Conservation (phyloP, 108 stramenopile species). For the Schizochytrium sp. region DNA sequence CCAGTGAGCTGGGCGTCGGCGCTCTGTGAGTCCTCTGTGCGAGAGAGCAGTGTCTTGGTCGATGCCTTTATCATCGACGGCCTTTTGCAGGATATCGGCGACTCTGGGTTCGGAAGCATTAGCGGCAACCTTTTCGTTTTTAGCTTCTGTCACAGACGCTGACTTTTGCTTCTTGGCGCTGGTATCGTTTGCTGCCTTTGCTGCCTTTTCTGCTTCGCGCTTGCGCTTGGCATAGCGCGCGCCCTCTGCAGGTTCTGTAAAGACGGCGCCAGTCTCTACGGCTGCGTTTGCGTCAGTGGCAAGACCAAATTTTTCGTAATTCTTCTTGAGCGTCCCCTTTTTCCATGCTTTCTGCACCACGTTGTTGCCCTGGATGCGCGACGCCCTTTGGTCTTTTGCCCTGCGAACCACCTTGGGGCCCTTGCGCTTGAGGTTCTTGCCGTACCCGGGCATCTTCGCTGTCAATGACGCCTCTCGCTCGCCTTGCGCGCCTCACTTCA, state of each 20-base stretch:
- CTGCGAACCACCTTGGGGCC: not conserved
- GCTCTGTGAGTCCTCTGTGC: not conserved
- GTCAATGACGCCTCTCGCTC: too few relatives aligned
- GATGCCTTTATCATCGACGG: not conserved
- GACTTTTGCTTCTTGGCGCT: not conserved
- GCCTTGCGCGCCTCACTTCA: too few relatives aligned
- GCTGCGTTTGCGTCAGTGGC: not conserved
- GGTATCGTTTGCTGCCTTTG: not conserved
- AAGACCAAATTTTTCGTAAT: not conserved
- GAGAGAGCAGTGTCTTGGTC: not conserved
- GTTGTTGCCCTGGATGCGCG: too few relatives aligned
- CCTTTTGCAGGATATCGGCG: not conserved
- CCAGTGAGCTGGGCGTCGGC: not conserved
- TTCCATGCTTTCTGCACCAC: too few relatives aligned
- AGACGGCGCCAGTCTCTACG: not conserved
- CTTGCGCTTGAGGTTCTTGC: not conserved
- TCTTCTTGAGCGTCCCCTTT: not conserved
- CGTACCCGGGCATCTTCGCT: not conserved
- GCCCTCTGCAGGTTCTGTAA: not conserved
- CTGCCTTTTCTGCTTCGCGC: not conserved
- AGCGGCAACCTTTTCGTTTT: not conserved
- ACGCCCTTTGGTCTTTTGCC: not conserved
- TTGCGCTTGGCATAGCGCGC: not conserved
- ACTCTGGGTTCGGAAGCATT: not conserved
- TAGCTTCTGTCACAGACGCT: not conserved